These are phyloP conservation scores for Sophora flavescens DNA, from an alignment of 306 rosid genomes.

Conservation along the genomic window DNA sequence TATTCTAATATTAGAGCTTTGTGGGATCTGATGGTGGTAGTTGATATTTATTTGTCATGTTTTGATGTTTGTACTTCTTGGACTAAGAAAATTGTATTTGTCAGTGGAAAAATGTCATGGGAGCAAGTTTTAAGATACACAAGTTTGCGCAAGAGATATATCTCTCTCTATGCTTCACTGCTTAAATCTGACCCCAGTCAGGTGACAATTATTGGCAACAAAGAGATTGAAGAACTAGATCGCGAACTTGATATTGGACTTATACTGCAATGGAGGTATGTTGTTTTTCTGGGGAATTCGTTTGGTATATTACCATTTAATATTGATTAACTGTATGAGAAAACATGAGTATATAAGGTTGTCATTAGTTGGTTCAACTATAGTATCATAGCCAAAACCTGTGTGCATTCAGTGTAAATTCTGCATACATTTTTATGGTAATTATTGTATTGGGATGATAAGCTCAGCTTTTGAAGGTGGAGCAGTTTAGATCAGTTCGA, in stretches of 20 bases:
- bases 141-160: constrained; percentile 82
- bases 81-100: constrained; percentile 47
- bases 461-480: constrained; percentile 30
- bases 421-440: constrained; percentile 10
- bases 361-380: constrained; percentile 30
- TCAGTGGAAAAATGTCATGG: constrained; percentile 98
- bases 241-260: constrained; percentile 90
- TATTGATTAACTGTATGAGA: constrained; percentile 11
- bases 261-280: constrained; percentile 96
- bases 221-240: constrained; percentile 84
- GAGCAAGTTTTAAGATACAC: constrained; percentile 91
- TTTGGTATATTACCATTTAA: constrained; percentile 30
- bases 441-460: constrained; percentile 2
- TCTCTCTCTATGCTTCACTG: constrained; percentile 81
- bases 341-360: constrained; percentile 15
- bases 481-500: constrained; percentile 15
- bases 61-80: constrained; percentile 35
- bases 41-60: constrained; percentile 36
- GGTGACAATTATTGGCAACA: constrained; percentile 72
- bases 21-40: constrained; percentile 18
- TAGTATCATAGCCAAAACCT: background rate
- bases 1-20: constrained; percentile 37
- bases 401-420: constrained; percentile 15
- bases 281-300: constrained; percentile 9
- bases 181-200: constrained; percentile 87